Percentiles rank a stretch among this genome's conserved stretches.
Conservation (phyloP, 345 rosid species). For the Eucalyptus pauciflora region DNA sequence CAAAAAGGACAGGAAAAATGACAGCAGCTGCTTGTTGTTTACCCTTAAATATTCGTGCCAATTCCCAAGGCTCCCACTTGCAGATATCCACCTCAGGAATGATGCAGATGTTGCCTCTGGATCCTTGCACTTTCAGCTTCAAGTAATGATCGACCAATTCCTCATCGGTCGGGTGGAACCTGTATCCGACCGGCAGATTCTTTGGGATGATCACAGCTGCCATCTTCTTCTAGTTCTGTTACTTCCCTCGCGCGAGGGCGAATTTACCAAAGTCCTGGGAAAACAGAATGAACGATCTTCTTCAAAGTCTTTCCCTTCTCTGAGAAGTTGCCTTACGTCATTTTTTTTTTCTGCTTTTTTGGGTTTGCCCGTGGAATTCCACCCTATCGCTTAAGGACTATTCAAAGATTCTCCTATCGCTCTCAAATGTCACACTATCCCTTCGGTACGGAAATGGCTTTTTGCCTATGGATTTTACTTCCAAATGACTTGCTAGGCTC, state of each 20-base stretch:
- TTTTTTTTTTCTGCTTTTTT: neutral
- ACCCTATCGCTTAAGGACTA: neutral
- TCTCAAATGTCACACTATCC: no score
- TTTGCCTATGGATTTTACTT: neutral
- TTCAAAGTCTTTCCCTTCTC: neutral
- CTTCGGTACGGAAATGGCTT: neutral
- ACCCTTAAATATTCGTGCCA: neutral
- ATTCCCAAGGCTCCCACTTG: neutral
- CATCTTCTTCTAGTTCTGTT: neutral
- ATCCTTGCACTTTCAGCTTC: neutral
- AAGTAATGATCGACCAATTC: neutral
- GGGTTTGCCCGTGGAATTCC: neutral
- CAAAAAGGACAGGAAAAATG: neutral
- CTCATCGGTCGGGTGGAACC: neutral
- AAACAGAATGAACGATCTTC: neutral
- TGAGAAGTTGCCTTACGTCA: neutral
- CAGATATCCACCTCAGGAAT: neutral
- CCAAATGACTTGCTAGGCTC: no score
- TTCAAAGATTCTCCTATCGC: neutral
- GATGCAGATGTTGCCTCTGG: fast-evolving
- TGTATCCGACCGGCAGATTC: neutral
- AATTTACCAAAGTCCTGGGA: no score
- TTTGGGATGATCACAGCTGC: neutral
- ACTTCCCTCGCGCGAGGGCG: neutral
- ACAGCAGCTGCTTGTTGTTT: neutral